Evolutionary conservation across 2,329 filamentous ascomycete genomes (phyloP).

Genomic region (Neonectria coccinea): DNA sequence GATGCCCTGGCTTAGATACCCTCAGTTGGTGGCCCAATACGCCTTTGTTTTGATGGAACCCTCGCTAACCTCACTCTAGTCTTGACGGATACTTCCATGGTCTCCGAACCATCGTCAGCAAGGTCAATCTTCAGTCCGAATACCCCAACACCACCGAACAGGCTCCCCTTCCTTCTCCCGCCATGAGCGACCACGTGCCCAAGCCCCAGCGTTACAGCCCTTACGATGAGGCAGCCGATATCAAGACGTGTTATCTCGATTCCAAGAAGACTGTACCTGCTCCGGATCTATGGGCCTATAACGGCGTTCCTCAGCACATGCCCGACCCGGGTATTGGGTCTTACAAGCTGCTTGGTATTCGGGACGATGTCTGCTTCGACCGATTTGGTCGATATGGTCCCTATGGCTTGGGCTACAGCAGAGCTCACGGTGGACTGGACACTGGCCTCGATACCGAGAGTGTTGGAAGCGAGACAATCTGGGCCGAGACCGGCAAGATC

Average conservation of each 20-base stretch:
- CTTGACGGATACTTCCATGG: conserved; percentile 86
- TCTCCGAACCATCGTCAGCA: conserved; percentile 75
- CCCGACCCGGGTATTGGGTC: conserved; percentile 83
- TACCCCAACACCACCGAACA: conserved; percentile 68
- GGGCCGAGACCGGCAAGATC: conserved; percentile 66
- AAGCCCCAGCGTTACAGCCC: conserved; percentile 71
- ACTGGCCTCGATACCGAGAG: conserved; percentile 79
- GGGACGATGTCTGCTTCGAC: conserved; percentile 87
- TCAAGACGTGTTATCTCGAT: conserved; percentile 74
- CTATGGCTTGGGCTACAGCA: conserved; percentile 86
- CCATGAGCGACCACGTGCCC: conserved; percentile 53
- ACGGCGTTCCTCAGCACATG: conserved; percentile 79
- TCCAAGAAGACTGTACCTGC: conserved; percentile 65
- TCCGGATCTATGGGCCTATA: conserved; percentile 75
- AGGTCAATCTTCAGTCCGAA: conserved; percentile 75
- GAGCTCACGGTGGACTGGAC: conserved; percentile 75
- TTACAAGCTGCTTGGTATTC: conserved; percentile 77
- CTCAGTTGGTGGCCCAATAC: conserved; percentile 48
- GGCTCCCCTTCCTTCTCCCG: conserved; percentile 50
- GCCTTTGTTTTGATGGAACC: neutral
- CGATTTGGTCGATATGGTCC: conserved; percentile 86
- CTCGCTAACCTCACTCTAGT: conserved; percentile 58
- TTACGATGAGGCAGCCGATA: conserved; percentile 70
- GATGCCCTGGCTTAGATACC: conserved; percentile 57
- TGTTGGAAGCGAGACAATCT: conserved; percentile 72